These are phyloP conservation scores for Kalaharituber pfeilii DNA, from an alignment of 2,329 filamentous ascomycete genomes.

Conservation along the genomic window DNA sequence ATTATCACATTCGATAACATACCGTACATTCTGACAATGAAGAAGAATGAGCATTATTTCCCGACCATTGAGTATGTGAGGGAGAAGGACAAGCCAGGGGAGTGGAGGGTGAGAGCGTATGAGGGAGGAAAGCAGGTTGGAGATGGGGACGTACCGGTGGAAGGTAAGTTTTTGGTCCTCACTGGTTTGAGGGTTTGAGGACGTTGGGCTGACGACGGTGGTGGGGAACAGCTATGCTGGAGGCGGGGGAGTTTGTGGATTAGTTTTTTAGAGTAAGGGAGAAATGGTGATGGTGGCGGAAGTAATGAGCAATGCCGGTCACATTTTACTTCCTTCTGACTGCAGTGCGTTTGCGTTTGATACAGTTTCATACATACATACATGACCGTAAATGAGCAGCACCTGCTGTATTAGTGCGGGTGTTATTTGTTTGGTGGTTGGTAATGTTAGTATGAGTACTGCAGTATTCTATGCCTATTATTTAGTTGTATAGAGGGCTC, in stretches of 20 bases:
- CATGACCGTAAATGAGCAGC: too few relatives aligned
- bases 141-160: constrained; percentile 1
- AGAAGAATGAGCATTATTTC: constrained; percentile 98
- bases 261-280: not conserved
- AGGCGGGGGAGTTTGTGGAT: not conserved
- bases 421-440: too few relatives aligned
- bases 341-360: too few relatives aligned
- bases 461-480: too few relatives aligned
- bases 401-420: too few relatives aligned
- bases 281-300: too few relatives aligned
- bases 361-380: too few relatives aligned
- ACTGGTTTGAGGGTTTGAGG: not conserved
- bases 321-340: too few relatives aligned
- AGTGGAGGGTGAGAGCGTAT: constrained; percentile 47
- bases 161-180: not conserved
- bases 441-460: too few relatives aligned
- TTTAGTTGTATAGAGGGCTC: too few relatives aligned
- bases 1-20: constrained; percentile 98
- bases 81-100: constrained; percentile 37
- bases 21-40: constrained; percentile 99
- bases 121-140: constrained; percentile 35
- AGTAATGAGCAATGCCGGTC: too few relatives aligned
- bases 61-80: constrained; percentile 54
- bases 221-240: not conserved
- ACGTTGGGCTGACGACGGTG: not conserved